Evolutionary conservation across 352 stramenopile species (phyloP), one percentile per base, ranked within the genome.

Genomic region (Pythium vanterpoolii): DNA sequence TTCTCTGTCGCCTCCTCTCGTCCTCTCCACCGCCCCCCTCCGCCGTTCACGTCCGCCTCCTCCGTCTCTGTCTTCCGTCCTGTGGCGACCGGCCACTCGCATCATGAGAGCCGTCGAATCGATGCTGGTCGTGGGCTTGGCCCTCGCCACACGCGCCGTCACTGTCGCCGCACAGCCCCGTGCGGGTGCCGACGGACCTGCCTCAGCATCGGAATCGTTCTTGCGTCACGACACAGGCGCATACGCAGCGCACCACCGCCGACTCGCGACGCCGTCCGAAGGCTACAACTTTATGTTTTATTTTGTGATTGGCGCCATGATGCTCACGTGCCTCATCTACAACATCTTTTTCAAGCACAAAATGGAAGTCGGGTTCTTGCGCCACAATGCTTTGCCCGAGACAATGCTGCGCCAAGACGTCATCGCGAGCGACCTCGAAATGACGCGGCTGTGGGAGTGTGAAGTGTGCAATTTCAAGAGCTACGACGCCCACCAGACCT

Each of bases 401-500:
- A 90, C 83, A 14, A 92, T 95, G 77, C 70, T 93, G 46, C 83
- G 85, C 18, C 85, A 95, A 40, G 85, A 95, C 48, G 85, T 95
- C 56, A 95, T 95, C 56, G 85, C 85, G 6, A 94, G 85, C 48
- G 85, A 95, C 68, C 83, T 90, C 62, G 81, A 92, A 54, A 91
- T 93, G 74, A 90, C 79, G 38, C 79, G 74, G 16, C 58, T 95
- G 10, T 97, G 90, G 90, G 81, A 92, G 53, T 97, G 90, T 61
- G 83, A 92, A n/a, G 88, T 97, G n/a, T 97, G 90, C 60, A 89
- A 76, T 33, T 97, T 97, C 63, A 95, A 96, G 68, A 97, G 92
- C 71, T 92, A 95, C 65, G 83, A 93, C 18, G 78, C 83, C 0
- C 87, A 93, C 55, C 73, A 85, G 58, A 92, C 77, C 9, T 97